Conservation (phyloP, 73 alveolate genomes). For the Paramecium sonneborni region DNA sequence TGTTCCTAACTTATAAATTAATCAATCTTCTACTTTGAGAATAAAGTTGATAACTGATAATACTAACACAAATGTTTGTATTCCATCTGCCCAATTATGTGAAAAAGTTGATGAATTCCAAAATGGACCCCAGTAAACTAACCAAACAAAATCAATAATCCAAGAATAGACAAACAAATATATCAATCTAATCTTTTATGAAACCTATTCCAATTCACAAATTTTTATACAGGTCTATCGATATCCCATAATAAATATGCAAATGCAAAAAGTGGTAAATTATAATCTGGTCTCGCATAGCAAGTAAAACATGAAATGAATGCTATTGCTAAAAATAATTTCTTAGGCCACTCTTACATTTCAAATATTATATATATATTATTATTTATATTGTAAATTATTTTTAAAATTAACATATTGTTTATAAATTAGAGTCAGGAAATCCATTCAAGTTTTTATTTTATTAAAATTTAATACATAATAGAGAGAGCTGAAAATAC, state of each 20-base stretch:
- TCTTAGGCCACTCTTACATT: slow-evolving; percentile 60
- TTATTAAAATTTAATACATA: too few relatives aligned
- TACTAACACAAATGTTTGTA: slow-evolving; percentile 47
- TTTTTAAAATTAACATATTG: too few relatives aligned
- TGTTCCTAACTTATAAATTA: slow-evolving; percentile 24
- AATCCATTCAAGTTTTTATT: too few relatives aligned
- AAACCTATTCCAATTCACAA: neutral
- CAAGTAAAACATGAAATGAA: slow-evolving; percentile 64
- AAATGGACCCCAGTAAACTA: slow-evolving; percentile 69
- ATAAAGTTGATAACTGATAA: slow-evolving; percentile 14
- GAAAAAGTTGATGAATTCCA: slow-evolving; percentile 55
- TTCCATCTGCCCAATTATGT: slow-evolving; percentile 69
- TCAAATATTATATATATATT: neutral
- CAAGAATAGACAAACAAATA: slow-evolving; percentile 63
- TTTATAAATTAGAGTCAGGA: too few relatives aligned
- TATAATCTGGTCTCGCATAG: slow-evolving; percentile 69
- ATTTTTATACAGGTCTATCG: slow-evolving; percentile 47
- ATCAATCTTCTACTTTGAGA: slow-evolving; percentile 43
- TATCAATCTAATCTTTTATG: slow-evolving; percentile 58
- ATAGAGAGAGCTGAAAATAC: too few relatives aligned
- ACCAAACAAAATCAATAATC: slow-evolving; percentile 67
- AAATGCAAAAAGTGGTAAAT: slow-evolving; percentile 66
- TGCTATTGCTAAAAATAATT: slow-evolving; percentile 59
- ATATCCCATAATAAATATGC: slow-evolving; percentile 66
- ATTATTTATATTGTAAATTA: neutral